These are phyloP conservation scores for Trichoderma sp. DNA, from an alignment of 2,329 filamentous ascomycete genomes.

Conservation along the genomic window DNA sequence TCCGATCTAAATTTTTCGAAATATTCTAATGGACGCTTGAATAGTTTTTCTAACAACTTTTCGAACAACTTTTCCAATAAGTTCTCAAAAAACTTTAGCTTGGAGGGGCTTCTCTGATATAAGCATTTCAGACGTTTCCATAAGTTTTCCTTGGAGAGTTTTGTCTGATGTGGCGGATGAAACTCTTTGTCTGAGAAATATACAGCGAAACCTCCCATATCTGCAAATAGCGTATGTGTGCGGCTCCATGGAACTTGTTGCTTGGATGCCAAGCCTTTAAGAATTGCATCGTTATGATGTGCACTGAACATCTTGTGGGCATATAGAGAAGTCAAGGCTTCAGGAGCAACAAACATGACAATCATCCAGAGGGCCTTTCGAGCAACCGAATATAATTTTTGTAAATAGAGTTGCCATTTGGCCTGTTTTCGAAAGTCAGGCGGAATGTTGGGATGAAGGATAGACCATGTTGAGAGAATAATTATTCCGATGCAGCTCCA, in stretches of 20 bases:
- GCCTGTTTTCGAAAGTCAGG: background rate
- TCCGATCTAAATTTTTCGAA: background rate
- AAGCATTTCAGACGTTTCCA: too few species aligned
- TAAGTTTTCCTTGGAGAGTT: background rate
- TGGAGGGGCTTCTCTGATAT: too few species aligned
- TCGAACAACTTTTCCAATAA: too few species aligned
- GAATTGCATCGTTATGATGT: background rate
- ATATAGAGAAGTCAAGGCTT: background rate
- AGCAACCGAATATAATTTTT: background rate
- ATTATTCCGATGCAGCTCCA: background rate
- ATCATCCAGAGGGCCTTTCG: background rate
- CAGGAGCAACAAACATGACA: background rate
- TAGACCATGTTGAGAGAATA: background rate
- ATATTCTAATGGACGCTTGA: background rate
- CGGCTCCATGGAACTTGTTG: background rate
- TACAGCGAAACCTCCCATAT: background rate
- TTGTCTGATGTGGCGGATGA: background rate
- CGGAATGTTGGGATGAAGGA: background rate
- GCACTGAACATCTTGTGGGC: background rate
- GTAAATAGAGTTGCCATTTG: background rate
- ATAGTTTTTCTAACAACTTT: too few species aligned
- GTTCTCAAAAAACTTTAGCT: too few species aligned
- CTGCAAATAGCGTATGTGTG: background rate
- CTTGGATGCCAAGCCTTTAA: accelerated
- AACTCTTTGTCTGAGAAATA: background rate